Percentiles rank a stretch among this genome's conserved stretches.
Conservation (phyloP, 2,329 filamentous ascomycete genomes). For the Neophaeococcomyces aloes region DNA sequence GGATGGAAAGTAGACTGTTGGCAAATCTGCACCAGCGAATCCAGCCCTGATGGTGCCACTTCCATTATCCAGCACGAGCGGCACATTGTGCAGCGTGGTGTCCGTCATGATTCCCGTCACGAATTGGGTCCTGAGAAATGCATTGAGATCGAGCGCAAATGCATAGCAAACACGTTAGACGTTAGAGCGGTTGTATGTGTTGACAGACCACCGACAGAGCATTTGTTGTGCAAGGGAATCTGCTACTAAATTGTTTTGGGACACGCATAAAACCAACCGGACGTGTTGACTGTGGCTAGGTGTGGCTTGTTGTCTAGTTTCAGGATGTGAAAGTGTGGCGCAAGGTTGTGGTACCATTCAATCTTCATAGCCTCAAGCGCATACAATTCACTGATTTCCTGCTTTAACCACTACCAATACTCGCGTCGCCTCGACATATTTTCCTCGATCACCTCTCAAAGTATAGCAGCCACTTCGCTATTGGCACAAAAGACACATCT, state of each 20-base stretch:
- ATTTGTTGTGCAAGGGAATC: no score
- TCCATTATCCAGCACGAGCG: conserved; percentile 97
- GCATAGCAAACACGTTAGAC: no score
- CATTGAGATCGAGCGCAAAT: not conserved
- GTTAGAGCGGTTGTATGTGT: no score
- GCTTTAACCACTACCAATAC: no score
- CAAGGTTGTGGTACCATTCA: not conserved
- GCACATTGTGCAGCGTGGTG: conserved; percentile 74
- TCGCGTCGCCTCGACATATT: no score
- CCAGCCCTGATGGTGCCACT: conserved; percentile 95
- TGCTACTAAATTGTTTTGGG: not conserved
- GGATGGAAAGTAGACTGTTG: conserved; percentile 94
- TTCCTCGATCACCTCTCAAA: not conserved
- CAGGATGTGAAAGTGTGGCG: not conserved
- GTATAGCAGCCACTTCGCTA: not conserved
- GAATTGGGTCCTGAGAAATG: not conserved
- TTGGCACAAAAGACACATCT: no score
- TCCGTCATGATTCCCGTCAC: conserved; percentile 16
- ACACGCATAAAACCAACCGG: not conserved
- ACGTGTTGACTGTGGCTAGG: not conserved
- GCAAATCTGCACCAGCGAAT: conserved; percentile 89
- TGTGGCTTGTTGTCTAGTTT: not conserved
- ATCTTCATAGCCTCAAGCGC: not conserved
- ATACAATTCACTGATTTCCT: no score
- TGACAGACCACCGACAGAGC: no score